These are phyloP conservation scores for Thalassiosira livingstoniorum DNA, from an alignment of 352 stramenopile genomes.

Conservation along the genomic window DNA sequence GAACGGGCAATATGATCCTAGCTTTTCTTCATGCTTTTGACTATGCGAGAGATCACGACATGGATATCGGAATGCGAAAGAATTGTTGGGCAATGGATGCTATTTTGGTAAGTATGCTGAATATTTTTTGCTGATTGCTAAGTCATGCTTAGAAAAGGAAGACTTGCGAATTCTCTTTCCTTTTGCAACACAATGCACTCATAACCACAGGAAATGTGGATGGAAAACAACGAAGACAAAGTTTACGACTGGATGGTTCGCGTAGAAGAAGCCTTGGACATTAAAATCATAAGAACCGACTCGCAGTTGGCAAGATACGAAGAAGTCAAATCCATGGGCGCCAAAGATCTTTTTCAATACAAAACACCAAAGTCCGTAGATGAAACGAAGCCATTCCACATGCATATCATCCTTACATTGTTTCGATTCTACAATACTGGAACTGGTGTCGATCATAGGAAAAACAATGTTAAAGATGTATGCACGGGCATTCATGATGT, in stretches of 20 bases:
- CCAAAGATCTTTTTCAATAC: constrained; percentile 40
- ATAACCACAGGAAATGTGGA: constrained; percentile 45
- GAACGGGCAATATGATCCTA: constrained; percentile 47
- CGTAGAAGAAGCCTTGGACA: constrained; percentile 38
- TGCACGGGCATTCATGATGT: constrained; percentile 48
- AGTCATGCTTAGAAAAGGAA: no score
- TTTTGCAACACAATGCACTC: no score
- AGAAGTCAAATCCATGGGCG: constrained; percentile 11
- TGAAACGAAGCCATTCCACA: constrained; percentile 24
- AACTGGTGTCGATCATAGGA: not conserved
- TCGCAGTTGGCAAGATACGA: constrained; percentile 2
- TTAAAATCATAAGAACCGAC: constrained; percentile 37
- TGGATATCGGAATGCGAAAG: constrained; percentile 34
- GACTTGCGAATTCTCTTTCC: no score
- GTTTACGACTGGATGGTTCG: constrained; percentile 13
- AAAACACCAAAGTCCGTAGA: not conserved
- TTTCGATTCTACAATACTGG: constrained; percentile 54
- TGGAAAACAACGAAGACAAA: constrained; percentile 22
- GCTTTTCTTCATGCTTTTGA: constrained; percentile 53
- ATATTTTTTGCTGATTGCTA: no score
- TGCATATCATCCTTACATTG: constrained; percentile 17
- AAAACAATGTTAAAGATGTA: constrained; percentile 32
- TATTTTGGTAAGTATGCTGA: no score
- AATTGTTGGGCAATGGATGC: constrained; percentile 42
- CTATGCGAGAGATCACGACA: constrained; percentile 29